Conservation (phyloP, 2,329 filamentous ascomycete genomes). For the Hypoxylon sp. region DNA sequence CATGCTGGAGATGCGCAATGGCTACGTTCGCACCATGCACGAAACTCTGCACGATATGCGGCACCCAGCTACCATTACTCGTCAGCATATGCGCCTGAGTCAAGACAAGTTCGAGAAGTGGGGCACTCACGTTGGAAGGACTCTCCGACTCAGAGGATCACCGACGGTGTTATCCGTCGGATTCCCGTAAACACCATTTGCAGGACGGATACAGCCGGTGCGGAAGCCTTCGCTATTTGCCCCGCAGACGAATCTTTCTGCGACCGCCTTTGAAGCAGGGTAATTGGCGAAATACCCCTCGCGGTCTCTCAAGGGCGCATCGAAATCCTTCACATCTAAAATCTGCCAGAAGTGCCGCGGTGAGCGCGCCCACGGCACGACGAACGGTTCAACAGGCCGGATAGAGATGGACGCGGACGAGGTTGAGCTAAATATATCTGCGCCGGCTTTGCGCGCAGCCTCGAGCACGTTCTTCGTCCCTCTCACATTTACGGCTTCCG, state of each 20-base stretch:
- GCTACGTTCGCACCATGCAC: conserved; percentile 61
- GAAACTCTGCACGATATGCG: conserved; percentile 59
- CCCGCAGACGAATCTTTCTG: conserved; percentile 65
- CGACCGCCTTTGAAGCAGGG: conserved; percentile 65
- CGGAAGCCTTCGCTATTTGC: conserved; percentile 58
- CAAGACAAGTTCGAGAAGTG: not conserved
- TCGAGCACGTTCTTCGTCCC: conserved; percentile 66
- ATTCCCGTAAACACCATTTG: conserved; percentile 68
- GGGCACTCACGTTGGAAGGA: conserved; percentile 61
- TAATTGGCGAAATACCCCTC: conserved; percentile 66
- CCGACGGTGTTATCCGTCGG: conserved; percentile 64
- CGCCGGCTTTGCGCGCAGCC: conserved; percentile 62
- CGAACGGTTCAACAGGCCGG: conserved; percentile 45
- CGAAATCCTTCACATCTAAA: conserved; percentile 62
- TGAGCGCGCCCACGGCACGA: conserved; percentile 60
- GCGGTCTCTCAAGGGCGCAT: conserved; percentile 57
- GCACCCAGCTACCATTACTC: conserved; percentile 54
- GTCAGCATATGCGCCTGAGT: not conserved
- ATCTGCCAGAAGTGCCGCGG: conserved; percentile 62
- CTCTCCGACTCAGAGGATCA: conserved; percentile 57
- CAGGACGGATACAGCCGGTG: conserved; percentile 67
- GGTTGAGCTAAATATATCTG: conserved; percentile 67
- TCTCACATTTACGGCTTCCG: conserved; percentile 64
- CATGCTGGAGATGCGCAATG: conserved; percentile 59
- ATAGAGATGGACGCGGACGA: conserved; percentile 65